Evolutionary conservation across 2,329 filamentous ascomycete species (phyloP), one percentile per base, ranked within the genome.

Genomic region (Venturia oleaginea): DNA sequence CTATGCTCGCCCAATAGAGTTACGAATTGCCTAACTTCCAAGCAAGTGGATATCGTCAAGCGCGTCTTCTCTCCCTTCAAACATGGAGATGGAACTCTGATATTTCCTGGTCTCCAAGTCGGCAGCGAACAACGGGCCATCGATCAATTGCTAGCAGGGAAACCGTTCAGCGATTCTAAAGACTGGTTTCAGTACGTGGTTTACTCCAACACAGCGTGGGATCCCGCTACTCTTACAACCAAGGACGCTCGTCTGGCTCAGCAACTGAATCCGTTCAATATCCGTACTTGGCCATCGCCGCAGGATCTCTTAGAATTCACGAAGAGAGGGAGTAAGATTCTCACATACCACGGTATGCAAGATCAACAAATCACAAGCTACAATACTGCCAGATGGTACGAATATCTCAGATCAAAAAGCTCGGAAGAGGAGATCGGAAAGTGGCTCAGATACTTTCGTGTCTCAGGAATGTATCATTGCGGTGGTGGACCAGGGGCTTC

Each of bases 1-100:
- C 91, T 87, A 77, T 97, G 94, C 80, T 88, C 96, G 71, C 81
- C 84, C 72, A 97, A 94, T 79, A 86, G 96, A 75, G 88, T 92
- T 76, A 87, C 11, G 4, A 42, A 42, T 37, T 65, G 64, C 27
- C 27, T 65, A 19, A 59, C 24, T 4, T 22, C 60, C 1, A 32
- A 32, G 8, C 64, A 65, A 42, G 48, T 65, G 4, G 24, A 63
- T 2, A 30, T 46, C 7, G 64, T 65, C 6, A 15, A 51, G 2
- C 27, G 43, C 10, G 48, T 65, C 19, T 64, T 63, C 17, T 27
- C 24, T 30, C 64, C 64, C 10, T 32, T 63, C 4, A 46, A 3
- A 32, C 27, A 59, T 19, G 13, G 15, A 10, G 38, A 65, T 42
- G 64, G 64, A n/a, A 51, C 60, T 6, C 7, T 65, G n/a, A 65